Base-by-base conservation (phyloP, 495 filamentous ascomycete genomes). In the Neurospora hispaniola region DNA sequence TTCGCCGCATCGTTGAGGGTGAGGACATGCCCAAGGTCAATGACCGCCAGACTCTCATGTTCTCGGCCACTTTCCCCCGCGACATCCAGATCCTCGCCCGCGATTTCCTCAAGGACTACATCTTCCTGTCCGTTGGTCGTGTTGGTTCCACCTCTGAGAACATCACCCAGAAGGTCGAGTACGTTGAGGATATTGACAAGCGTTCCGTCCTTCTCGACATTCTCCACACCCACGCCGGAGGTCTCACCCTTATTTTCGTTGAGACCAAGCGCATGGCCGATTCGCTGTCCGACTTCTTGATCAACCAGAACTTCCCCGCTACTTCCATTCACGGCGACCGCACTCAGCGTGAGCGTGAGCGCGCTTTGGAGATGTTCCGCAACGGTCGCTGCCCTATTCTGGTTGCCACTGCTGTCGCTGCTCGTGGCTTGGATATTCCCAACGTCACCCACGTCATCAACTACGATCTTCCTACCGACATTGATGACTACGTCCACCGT, bases 221-320 rank as follows among this genome's bases (percentile, higher is more conserved):
- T 73, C 90, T 99, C 59, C 96, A 98, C 86, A 98, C 94, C 69
- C 93, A 97, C 77, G 94, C 90, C 73, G 92, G 85, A 74, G 95
- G 95, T 76, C 89, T 98, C 31, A 98, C 96, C 3, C 85, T 99
- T 40, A 98, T 98, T 81, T 99, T 99, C 84, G 96, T 98, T 71
- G 96, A 98, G 86, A 98, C 96, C 71, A 99, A 99, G 90, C 94
- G 96, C 77, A 99, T 98, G 95, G 96, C 96, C 71, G 96, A 99
- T 83, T 92, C 94, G 9, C 86, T 99, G 23, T 98, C 94, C 68
- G 96, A 99, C 80, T 99, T 97, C 88, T 85, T 99, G 69, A 93
- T 98, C 85, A 97, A 97, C 85, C 94, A 98, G 83, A 93, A 91
- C 79, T 97, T 98, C 89, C 94, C 94, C 8, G 96, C 96, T n/a